Conservation (phyloP, 805 yeast genomes). For the Komagataella mondaviorum region DNA sequence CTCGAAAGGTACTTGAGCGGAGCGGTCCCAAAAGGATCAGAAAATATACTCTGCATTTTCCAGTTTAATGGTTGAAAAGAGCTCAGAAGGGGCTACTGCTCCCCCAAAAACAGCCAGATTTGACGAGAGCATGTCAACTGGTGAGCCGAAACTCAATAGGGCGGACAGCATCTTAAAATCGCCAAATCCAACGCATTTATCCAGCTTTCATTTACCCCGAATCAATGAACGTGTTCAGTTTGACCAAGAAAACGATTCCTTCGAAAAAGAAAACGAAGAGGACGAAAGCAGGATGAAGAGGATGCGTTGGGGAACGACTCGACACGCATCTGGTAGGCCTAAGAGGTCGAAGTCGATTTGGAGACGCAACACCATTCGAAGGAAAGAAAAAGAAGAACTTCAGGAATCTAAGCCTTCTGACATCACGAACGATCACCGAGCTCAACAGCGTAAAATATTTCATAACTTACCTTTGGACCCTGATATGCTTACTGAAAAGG, state of each 20-base stretch:
- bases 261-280: neutral
- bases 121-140: neutral
- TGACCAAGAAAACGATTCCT: neutral
- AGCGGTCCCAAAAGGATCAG: neutral
- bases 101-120: neutral
- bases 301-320: slow-evolving; percentile 85
- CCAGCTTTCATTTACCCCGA: neutral
- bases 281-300: slow-evolving; percentile 36
- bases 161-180: neutral
- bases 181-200: neutral
- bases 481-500: slow-evolving; percentile 42
- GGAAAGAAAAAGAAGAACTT: neutral
- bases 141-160: neutral
- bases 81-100: neutral
- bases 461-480: slow-evolving; percentile 52
- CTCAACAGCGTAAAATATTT: slow-evolving; percentile 29
- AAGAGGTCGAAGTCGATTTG: slow-evolving; percentile 9
- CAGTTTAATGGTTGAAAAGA: neutral
- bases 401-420: slow-evolving; percentile 4
- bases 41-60: neutral
- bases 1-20: neutral
- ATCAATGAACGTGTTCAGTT: neutral
- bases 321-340: slow-evolving; percentile 46
- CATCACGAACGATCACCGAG: slow-evolving; percentile 4
- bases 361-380: slow-evolving; percentile 3